Evolutionary conservation across 768 basidiomycete genomes (phyloP), one percentile per base, ranked within the genome.

Genomic region (Hypsizygus marmoreus): DNA sequence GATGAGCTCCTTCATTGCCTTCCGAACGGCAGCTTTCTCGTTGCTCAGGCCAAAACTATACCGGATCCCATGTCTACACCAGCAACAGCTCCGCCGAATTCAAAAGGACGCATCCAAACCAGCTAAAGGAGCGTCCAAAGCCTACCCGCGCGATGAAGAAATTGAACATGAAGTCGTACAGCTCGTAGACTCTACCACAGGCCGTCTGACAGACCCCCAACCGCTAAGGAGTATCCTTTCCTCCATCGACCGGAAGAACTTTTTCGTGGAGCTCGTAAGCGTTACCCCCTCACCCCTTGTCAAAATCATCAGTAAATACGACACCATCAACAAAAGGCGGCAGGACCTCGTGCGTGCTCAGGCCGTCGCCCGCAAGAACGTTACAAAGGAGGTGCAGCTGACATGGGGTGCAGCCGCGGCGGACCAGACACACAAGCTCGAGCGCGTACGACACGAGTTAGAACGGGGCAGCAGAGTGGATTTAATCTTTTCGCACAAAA

Each of bases 361-460:
- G 51, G 68, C 55, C 38, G 53, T 55, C 5, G 55, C 45, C 30
- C 51, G 64, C 34, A 60, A 67, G 40, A 61, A 71, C 47, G 47
- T 61, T 16, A 59, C 67, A 43, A 91, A 90, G 68, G 84, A 88
- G 67, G 69, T 89, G 4, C 84, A 87, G 64, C 58, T 92, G 35
- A 80, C 82, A 10, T 92, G 88, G 86, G 72, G 70, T 2, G 76
- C 82, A 10, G 79, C 68, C 6, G 51, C 61, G 23, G 77, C 73
- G 6, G 91, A 93, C 56, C 56, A 84, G 14, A 71, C 70, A 28
- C 84, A 85, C 63, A 91, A 89, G 62, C 47, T 91, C 25, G 70
- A 67, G 42, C 84, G 82, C 61, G 76, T 75, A 16, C 63, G 70
- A 40, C 68, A 74, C 40, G 77, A 84, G 29, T 64, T 93, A 43